phyloP scores from a whole-genome alignment of 768 basidiomycete genomes.

The Omphalotus guepiniiformis region DNA sequence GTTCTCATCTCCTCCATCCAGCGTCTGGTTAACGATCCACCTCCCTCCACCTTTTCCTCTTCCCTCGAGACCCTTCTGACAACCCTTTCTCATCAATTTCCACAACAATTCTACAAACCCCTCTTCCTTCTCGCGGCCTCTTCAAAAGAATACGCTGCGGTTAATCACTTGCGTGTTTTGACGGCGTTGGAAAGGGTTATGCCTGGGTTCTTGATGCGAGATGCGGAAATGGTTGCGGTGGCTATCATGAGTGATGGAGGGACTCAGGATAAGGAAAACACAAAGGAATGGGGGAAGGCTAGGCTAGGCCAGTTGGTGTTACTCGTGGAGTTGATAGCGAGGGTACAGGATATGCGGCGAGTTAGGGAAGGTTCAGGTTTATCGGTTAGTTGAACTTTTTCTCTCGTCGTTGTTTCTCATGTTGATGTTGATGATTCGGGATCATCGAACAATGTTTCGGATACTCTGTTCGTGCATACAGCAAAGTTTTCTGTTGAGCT shows the following conservation, averaged over 20 bases:
- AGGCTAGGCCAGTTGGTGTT: constrained; percentile 62
- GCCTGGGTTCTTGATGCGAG: constrained; percentile 60
- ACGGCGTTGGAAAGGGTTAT: constrained; percentile 49
- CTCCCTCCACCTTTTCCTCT: constrained; percentile 38
- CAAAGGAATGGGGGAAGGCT: constrained; percentile 39
- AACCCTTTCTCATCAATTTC: constrained; percentile 45
- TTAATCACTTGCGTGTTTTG: constrained; percentile 55
- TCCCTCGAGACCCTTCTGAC: constrained; percentile 49
- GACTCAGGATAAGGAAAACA: constrained; percentile 14
- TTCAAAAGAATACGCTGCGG: constrained; percentile 53
- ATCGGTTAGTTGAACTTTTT: no score
- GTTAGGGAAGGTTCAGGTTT: constrained; percentile 35
- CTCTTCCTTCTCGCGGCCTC: constrained; percentile 67
- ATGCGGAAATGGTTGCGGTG: constrained; percentile 72
- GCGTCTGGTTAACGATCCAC: constrained; percentile 54
- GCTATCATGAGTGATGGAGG: constrained; percentile 53
- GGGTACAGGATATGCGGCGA: constrained; percentile 41
- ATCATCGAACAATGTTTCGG: no score
- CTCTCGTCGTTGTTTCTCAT: no score
- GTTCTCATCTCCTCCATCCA: constrained; percentile 22
- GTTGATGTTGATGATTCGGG: neutral
- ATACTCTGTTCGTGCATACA: constrained; percentile 26
- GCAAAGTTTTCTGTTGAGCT: constrained; percentile 48
- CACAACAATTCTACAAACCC: constrained; percentile 68
- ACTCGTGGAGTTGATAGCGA: constrained; percentile 55